Percentiles rank a stretch among this genome's conserved stretches.
Conservation (phyloP, 352 stramenopile genomes). For the Globisporangium nodosum region DNA sequence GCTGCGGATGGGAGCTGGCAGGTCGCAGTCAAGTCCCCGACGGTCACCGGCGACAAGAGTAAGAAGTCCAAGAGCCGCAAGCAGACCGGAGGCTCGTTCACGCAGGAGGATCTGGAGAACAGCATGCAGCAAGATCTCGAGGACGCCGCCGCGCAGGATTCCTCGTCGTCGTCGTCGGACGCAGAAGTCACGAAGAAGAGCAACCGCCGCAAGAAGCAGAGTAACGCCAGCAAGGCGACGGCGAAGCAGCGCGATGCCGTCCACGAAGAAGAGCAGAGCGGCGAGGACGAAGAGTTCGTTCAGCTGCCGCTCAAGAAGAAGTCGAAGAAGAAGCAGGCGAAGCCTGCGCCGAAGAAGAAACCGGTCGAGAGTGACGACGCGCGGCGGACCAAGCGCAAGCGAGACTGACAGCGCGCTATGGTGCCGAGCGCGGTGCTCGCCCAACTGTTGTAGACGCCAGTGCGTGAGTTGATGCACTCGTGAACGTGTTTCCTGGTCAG, state of each 20-base stretch:
- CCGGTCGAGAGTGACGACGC: background rate
- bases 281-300: slow-evolving; percentile 24
- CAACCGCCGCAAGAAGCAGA: slow-evolving; percentile 11
- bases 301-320: slow-evolving; percentile 50
- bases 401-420: slow-evolving; percentile 4
- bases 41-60: slow-evolving; percentile 20
- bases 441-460: background rate
- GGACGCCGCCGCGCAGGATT: slow-evolving; percentile 16
- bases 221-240: slow-evolving; percentile 5
- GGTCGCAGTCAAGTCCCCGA: slow-evolving; percentile 53
- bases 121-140: slow-evolving; percentile 62
- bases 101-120: slow-evolving; percentile 54
- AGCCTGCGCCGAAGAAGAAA: slow-evolving; percentile 5
- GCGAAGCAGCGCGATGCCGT: slow-evolving; percentile 2
- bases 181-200: slow-evolving; percentile 15
- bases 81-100: slow-evolving; percentile 15
- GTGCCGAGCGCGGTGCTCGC: too few relatives aligned
- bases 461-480: background rate
- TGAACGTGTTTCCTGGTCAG: background rate
- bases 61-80: slow-evolving; percentile 16
- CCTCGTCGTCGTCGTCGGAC: slow-evolving; percentile 10
- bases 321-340: slow-evolving; percentile 19
- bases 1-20: slow-evolving; percentile 29
- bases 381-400: slow-evolving; percentile 34
- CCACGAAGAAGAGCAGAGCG: slow-evolving; percentile 7